Evolutionary conservation across 2,329 filamentous ascomycete genomes (phyloP), one percentile per base, ranked within the genome.

Genomic region (Aspergillus jensenii): DNA sequence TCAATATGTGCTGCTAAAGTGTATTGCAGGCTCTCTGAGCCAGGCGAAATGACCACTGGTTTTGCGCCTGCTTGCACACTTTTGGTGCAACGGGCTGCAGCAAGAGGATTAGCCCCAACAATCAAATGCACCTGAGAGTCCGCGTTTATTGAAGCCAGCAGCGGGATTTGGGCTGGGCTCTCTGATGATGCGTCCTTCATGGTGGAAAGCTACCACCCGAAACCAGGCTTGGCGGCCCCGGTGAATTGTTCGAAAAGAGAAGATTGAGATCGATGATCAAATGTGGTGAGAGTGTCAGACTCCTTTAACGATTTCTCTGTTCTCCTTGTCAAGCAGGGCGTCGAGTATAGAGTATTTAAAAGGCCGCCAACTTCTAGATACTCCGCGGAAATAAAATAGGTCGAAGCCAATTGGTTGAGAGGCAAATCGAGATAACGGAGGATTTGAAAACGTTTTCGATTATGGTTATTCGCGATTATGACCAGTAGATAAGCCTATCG

Each of bases 71-170:
- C 90, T 67, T 89, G 85, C 51, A 97, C 76, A 3, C 91, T 93
- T 70, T 91, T 90, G 12, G 84, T 79, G 77, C 90, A 96, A 66
- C 95, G 86, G 33, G 91, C 85, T 52, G 89, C 89, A n/a, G 95
- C 93, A 41, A 99, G 83, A 14, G 93, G 87, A 68, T 93, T 95
- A 35, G 89, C 87, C 59, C 95, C 95, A 62, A 98, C 76, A 68
- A 99, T 85, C 58, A 99, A 82, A 73, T 99, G 95, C 41, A 93
- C 64, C 53, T 80, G 77, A 2, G 69, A 72, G 39, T 72, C 68
- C 17, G 70, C 73, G 61, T 77, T 70, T 58, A 76, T 65, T 21
- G 78, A 75, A 25, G 74, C 70, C 64, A 80, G 67, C 25, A 80
- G 65, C 11, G 73, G 73, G 37, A 64, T 62, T 23, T 64, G 58